Percentiles rank a stretch among this genome's conserved stretches.
Evolutionary conservation across 495 filamentous ascomycete genomes (phyloP).

Genomic region (Penicillium longicatenatum): DNA sequence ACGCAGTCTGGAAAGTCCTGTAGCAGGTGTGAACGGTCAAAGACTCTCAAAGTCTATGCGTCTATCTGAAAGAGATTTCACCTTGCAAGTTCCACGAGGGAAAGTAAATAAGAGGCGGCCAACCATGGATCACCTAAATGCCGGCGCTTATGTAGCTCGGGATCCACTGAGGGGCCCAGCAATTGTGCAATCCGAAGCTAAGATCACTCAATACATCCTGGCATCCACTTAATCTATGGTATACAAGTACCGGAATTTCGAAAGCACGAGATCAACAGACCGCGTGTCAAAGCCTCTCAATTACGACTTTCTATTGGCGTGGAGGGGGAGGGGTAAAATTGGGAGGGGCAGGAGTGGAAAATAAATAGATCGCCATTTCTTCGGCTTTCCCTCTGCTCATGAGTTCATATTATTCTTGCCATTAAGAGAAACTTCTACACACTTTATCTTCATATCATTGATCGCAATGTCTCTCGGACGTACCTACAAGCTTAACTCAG

Average conservation of each 20-base stretch:
- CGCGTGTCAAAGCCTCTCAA: conserved; percentile 1
- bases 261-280: conserved; percentile 5
- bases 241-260: background rate
- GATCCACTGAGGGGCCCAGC: conserved; percentile 13
- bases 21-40: too few relatives aligned
- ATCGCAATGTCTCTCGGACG: conserved; percentile 40
- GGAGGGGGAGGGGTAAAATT: conserved; percentile 15
- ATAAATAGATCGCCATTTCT: conserved; percentile 13
- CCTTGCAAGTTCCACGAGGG: background rate
- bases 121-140: background rate
- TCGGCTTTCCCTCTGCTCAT: background rate
- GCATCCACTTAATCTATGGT: conserved; percentile 9
- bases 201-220: conserved; percentile 10
- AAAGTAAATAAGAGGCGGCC: background rate
- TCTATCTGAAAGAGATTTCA: background rate
- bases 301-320: conserved; percentile 7
- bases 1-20: too few relatives aligned
- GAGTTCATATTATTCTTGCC: too few relatives aligned
- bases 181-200: conserved; percentile 20
- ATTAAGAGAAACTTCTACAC: too few relatives aligned
- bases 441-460: background rate
- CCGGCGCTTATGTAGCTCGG: conserved; percentile 1
- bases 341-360: background rate
- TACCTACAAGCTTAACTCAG: conserved; percentile 43
- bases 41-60: background rate